phyloP scores from a whole-genome alignment of 2,329 filamentous ascomycete genomes.

The Orbilia quercus region DNA sequence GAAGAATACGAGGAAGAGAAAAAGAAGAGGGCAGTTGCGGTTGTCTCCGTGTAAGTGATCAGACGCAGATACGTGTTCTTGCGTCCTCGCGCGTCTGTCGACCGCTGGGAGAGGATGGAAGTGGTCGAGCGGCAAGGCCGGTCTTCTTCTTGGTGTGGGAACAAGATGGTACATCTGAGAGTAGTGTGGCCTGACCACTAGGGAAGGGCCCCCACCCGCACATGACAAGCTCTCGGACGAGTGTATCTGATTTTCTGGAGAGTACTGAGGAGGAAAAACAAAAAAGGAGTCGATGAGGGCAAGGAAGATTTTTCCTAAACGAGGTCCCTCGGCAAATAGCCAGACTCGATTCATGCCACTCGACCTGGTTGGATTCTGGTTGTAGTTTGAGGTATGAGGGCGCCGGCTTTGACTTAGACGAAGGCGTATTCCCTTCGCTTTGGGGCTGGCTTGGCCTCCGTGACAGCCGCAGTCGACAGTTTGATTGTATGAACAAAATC shows the following conservation, averaged over 20 bases:
- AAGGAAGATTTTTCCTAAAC: constrained; percentile 32
- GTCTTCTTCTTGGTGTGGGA: constrained; percentile 26
- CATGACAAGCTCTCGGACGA: constrained; percentile 51
- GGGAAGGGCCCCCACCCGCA: constrained; percentile 52
- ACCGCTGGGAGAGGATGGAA: constrained; percentile 14
- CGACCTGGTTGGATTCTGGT: constrained; percentile 16
- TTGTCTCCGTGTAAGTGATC: constrained; percentile 20
- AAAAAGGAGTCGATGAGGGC: background rate
- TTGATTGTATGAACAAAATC: background rate
- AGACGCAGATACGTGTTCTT: constrained; percentile 36
- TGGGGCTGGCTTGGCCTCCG: constrained; percentile 6
- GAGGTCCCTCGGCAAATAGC: constrained; percentile 42
- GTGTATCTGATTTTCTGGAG: constrained; percentile 2
- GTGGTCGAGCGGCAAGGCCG: constrained; percentile 28
- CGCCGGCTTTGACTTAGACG: constrained; percentile 13
- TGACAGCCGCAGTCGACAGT: constrained; percentile 32
- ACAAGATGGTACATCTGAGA: constrained; percentile 31
- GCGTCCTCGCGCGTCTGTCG: constrained; percentile 52
- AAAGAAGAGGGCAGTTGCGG: constrained; percentile 21
- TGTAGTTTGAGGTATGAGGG: too few relatives aligned
- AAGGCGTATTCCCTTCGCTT: constrained; percentile 2
- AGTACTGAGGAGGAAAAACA: too few relatives aligned
- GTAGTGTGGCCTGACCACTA: constrained; percentile 51
- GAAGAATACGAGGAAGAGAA: constrained; percentile 18
- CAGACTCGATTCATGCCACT: constrained; percentile 34